Percentiles rank a stretch among this genome's conserved stretches.
Evolutionary conservation across 768 basidiomycete genomes (phyloP).

Genomic region (Naganishia friedmannii): DNA sequence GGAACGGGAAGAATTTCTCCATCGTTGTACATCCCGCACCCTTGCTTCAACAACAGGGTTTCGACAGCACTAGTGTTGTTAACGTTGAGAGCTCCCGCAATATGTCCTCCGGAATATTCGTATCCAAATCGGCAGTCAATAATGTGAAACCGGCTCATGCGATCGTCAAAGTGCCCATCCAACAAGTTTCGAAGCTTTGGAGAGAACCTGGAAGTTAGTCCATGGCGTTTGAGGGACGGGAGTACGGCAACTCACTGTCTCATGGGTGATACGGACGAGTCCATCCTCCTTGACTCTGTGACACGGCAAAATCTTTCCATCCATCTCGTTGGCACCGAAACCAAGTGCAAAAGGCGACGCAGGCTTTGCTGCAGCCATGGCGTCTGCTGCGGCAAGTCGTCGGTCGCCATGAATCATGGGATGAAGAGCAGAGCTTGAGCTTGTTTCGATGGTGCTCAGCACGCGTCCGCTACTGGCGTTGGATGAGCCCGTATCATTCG

Average conservation of each 20-base stretch:
- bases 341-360: conserved; percentile 57
- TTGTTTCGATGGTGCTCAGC: conserved; percentile 31
- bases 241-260: conserved; percentile 64
- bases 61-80: conserved; percentile 76
- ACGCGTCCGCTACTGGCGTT: conserved; percentile 39
- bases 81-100: conserved; percentile 86
- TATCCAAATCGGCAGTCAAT: conserved; percentile 98
- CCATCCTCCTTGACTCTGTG: conserved; percentile 92
- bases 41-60: conserved; percentile 64
- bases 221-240: not conserved
- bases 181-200: conserved; percentile 72
- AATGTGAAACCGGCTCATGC: conserved; percentile 69
- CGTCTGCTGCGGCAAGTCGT: conserved; percentile 20
- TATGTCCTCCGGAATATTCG: conserved; percentile 90
- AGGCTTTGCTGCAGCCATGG: conserved; percentile 32
- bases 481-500: conserved; percentile 41
- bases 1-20: conserved; percentile 53
- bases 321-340: conserved; percentile 87
- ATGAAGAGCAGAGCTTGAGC: conserved; percentile 16
- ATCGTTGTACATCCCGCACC: conserved; percentile 41
- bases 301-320: conserved; percentile 91
- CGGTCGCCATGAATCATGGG: conserved; percentile 29
- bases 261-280: conserved; percentile 76
- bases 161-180: conserved; percentile 66
- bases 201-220: conserved; percentile 30